Conservation (phyloP, 371 early-diverging fungal species). For the Cladochytrium tenue region DNA sequence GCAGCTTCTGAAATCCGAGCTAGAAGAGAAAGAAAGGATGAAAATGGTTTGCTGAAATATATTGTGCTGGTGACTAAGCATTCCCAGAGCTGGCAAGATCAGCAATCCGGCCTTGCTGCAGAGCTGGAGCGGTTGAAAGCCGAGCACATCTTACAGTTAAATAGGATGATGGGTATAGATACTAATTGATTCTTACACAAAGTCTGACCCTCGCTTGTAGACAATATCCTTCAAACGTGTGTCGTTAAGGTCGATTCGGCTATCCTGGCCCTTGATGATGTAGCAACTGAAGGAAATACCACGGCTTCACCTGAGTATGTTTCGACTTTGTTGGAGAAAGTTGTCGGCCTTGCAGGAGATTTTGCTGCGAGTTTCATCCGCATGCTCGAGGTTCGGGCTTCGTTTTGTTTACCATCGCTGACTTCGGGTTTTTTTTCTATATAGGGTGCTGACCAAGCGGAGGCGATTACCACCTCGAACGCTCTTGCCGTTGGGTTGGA, state of each 20-base stretch:
- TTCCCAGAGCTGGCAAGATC: too few relatives aligned
- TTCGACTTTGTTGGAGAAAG: conserved; percentile 86
- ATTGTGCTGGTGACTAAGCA: too few relatives aligned
- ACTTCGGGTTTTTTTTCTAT: conserved; percentile 59
- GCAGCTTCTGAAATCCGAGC: too few relatives aligned
- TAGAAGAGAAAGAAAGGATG: too few relatives aligned
- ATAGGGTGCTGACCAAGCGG: conserved; percentile 77
- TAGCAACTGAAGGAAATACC: conserved; percentile 79
- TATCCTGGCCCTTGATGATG: conserved; percentile 79
- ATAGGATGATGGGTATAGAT: conserved; percentile 73
- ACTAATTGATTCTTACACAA: neutral
- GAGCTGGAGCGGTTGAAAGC: conserved; percentile 62
- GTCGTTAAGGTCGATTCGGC: conserved; percentile 83
- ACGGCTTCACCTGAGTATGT: conserved; percentile 90
- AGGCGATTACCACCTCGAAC: conserved; percentile 80
- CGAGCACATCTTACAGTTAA: conserved; percentile 73
- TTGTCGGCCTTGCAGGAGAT: conserved; percentile 74
- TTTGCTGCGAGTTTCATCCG: conserved; percentile 72
- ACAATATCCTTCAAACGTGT: conserved; percentile 85
- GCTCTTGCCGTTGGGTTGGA: conserved; percentile 78
- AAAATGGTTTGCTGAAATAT: too few relatives aligned
- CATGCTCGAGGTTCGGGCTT: conserved; percentile 37
- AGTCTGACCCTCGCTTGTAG: conserved; percentile 36
- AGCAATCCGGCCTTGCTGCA: too few relatives aligned
- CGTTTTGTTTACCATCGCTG: neutral